A percentile compares a stretch with the other conserved stretches of the same genome.
These are phyloP conservation scores for Triticum turgidum DNA, from an alignment of 176 grass and related monocot genomes.

Conservation along the genomic window DNA sequence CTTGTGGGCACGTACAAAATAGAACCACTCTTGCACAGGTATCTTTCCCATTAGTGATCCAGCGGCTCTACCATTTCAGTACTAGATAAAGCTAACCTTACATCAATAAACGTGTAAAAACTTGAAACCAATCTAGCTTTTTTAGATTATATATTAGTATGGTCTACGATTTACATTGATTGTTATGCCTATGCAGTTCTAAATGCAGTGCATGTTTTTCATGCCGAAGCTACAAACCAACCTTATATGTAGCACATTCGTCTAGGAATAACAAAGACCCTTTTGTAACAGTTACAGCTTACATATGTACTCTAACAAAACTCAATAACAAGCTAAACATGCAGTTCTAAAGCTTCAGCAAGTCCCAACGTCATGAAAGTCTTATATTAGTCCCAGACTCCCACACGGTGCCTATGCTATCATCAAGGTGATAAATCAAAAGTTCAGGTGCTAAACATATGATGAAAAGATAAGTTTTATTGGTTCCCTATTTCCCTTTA, in stretches of 20 bases:
- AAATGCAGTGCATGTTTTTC: neutral
- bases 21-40: neutral
- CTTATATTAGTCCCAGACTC: neutral
- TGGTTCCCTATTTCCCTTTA: neutral
- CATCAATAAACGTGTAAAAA: neutral
- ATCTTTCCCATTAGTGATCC: neutral
- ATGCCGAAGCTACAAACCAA: neutral
- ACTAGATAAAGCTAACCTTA: neutral
- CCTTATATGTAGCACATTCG: conserved; percentile 4
- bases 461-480: neutral
- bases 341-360: neutral
- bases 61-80: neutral
- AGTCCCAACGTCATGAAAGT: neutral
- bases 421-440: conserved; percentile 6
- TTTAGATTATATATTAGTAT: conserved; percentile 1
- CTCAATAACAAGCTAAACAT: conserved; percentile 11
- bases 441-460: neutral
- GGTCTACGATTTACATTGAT: neutral
- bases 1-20: neutral
- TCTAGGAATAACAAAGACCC: neutral
- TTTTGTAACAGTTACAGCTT: neutral
- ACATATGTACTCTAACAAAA: neutral
- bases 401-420: neutral
- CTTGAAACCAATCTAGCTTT: neutral
- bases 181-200: neutral